Conservation (phyloP, 2,329 filamentous ascomycete species). For the Hortaea werneckii region DNA sequence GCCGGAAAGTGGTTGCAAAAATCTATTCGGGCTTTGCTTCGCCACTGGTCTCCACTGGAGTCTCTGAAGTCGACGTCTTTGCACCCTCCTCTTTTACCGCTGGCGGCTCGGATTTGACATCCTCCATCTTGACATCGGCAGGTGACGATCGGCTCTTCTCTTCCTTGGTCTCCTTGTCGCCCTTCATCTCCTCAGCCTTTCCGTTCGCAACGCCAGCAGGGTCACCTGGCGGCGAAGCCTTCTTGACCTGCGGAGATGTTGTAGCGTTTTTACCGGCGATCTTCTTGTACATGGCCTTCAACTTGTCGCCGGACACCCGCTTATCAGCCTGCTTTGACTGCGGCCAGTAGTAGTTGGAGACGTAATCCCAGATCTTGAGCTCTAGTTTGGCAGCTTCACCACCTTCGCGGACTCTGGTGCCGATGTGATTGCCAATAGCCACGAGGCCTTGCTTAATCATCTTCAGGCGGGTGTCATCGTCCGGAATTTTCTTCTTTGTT, state of each 20-base stretch:
- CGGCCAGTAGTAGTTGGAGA: conserved; percentile 27
- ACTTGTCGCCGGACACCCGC: conserved; percentile 25
- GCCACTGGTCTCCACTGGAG: background rate
- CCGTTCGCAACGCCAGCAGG: background rate
- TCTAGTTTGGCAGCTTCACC: conserved; percentile 14
- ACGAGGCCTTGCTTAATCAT: conserved; percentile 53
- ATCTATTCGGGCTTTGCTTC: background rate
- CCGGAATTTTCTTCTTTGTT: conserved; percentile 52
- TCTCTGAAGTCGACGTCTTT: background rate
- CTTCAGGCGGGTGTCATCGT: conserved; percentile 50
- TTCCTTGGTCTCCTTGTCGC: background rate
- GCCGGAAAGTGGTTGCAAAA: background rate
- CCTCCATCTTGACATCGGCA: background rate
- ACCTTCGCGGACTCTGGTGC: conserved; percentile 30
- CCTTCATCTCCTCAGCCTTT: background rate
- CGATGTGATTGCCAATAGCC: conserved; percentile 53
- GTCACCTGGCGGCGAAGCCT: background rate
- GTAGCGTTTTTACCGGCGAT: conserved; percentile 17
- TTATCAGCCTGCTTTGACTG: conserved; percentile 24
- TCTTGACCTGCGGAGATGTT: background rate
- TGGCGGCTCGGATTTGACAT: background rate
- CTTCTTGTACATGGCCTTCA: conserved; percentile 28
- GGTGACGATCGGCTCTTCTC: background rate
- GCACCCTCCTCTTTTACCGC: background rate
- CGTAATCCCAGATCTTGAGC: conserved; percentile 26